Evolutionary conservation across 2,329 filamentous ascomycete species (phyloP), one percentile per base, ranked within the genome.

Genomic region (Aspergillus bombycis): DNA sequence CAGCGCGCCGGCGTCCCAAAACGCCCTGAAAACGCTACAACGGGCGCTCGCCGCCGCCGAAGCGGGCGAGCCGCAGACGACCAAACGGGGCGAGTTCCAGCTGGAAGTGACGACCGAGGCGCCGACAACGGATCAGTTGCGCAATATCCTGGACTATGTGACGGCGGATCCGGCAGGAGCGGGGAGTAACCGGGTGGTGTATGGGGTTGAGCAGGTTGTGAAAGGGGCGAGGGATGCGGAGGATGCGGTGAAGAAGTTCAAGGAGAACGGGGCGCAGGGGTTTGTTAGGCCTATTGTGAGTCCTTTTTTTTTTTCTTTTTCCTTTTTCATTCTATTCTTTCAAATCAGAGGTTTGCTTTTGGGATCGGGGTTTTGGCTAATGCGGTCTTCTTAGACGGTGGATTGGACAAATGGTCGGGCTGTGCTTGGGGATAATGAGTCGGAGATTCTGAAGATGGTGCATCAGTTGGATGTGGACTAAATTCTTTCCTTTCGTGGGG

Each of bases 341-440:
- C n/a, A n/a, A n/a, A n/a, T n/a, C n/a, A n/a, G n/a, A n/a, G 57
- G 6, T 30, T 58, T 43, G 60, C 54, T 43, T 45, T 16, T n/a
- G 12, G 23, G 43, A 23, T 23, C 21, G 4, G 5, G 32, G 14
- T 75, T 75, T 36, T 16, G 12, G 66, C 19, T 45, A 38, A 45
- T 26, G 53, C 1, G 23, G 26, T 6, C 30, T 32, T 67, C 66
- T 41, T 67, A 78, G 80, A 79, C 90, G 63, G 94, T 98, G 58
- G 94, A 98, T 77, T 98, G 95, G 95, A 92, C 91, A 76, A 94
- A 94, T 77, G 95, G 94, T 68, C 91, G 88, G 77, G 94, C 89
- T 54, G 86, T 89, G 11, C 82, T 87, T 30, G 92, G 92, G 23
- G 92, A 91, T 57, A 89, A 91, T 68, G 90, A 97, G 81, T 96